A percentile compares a stretch with the other conserved stretches of the same genome.
These are phyloP conservation scores for Globisporangium splendens DNA, from an alignment of 352 stramenopile species.

Conservation along the genomic window DNA sequence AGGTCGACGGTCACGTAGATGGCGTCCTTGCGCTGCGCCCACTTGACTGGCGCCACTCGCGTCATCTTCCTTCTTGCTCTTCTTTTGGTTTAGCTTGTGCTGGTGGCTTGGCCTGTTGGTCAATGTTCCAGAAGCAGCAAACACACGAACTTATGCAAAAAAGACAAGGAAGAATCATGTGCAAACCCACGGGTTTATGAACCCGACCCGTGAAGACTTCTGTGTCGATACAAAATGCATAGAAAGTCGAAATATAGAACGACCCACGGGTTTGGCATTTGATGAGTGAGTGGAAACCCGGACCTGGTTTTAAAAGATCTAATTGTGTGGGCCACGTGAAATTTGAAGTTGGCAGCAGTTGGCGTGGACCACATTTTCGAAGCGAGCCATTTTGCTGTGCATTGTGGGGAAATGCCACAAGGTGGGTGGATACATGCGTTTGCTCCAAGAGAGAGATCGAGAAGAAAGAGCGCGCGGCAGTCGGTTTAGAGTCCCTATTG, in stretches of 20 bases:
- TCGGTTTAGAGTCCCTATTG: no score
- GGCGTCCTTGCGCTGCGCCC: slow-evolving; percentile 95
- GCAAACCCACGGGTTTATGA: neutral
- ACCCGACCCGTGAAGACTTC: neutral
- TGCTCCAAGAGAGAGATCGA: no score
- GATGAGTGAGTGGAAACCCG: no score
- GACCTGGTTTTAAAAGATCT: neutral
- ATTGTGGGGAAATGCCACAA: no score
- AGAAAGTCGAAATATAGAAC: neutral
- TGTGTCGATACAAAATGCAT: neutral
- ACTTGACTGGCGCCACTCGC: slow-evolving; percentile 90
- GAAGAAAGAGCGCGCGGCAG: neutral
- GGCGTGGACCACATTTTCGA: neutral
- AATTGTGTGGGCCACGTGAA: slow-evolving; percentile 1
- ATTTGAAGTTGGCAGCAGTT: neutral
- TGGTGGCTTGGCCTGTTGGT: slow-evolving; percentile 1
- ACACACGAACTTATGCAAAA: neutral
- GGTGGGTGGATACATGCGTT: no score
- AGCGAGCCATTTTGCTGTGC: neutral
- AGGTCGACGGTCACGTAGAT: slow-evolving; percentile 97
- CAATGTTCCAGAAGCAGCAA: slow-evolving; percentile 12
- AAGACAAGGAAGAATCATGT: neutral
- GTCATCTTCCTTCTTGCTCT: slow-evolving; percentile 15
- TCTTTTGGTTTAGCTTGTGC: neutral
- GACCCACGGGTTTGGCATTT: neutral